phyloP scores from a whole-genome alignment of 176 grass and related monocot species.

The Puya raimondii region DNA sequence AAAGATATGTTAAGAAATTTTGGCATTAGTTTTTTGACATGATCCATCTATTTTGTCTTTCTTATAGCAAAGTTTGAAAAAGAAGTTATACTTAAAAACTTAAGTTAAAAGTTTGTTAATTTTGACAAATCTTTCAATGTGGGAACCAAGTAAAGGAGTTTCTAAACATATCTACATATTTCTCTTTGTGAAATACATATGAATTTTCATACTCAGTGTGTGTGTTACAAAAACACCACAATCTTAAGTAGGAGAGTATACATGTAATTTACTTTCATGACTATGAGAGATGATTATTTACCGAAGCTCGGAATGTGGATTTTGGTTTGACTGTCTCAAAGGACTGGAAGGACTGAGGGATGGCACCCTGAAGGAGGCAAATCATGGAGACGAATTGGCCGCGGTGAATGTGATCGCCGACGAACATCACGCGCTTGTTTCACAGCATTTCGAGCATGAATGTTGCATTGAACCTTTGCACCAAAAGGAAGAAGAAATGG shows the following conservation, averaged over 20 bases:
- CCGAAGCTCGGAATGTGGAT: background rate
- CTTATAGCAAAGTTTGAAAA: background rate
- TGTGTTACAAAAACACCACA: too few species aligned
- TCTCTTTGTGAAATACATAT: too few species aligned
- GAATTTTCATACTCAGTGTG: too few species aligned
- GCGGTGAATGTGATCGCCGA: conserved; percentile 3
- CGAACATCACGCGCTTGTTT: conserved; percentile 12
- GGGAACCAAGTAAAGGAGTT: too few species aligned
- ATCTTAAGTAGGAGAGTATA: too few species aligned
- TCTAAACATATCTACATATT: too few species aligned
- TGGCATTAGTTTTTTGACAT: background rate
- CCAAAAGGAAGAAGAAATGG: too few species aligned
- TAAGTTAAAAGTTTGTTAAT: too few species aligned
- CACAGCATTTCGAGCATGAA: conserved; percentile 15
- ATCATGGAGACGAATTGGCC: conserved; percentile 9
- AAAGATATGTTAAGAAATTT: background rate
- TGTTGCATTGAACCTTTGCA: conserved; percentile 9
- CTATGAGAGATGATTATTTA: background rate
- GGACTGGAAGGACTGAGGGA: background rate
- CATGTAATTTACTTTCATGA: background rate
- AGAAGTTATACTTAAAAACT: too few species aligned
- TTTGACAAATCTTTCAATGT: too few species aligned
- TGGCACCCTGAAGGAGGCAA: background rate
- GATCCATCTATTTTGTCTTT: background rate
- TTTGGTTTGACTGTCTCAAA: background rate